Evolutionary conservation across 495 filamentous ascomycete genomes (phyloP), one percentile per base, ranked within the genome.

Genomic region (Xylaria cubensis): DNA sequence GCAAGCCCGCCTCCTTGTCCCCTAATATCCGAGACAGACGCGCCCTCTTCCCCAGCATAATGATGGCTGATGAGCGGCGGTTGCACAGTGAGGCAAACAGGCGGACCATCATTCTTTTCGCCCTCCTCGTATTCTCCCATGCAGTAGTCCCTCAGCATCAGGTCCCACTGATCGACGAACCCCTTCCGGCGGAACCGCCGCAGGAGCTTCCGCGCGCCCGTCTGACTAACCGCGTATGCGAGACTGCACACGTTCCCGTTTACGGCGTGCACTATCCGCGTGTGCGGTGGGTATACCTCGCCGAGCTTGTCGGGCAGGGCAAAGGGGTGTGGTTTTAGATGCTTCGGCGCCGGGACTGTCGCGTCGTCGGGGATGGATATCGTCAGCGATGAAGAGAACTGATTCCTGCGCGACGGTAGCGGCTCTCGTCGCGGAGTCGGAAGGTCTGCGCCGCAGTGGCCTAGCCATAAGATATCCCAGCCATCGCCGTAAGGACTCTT

Each of bases 381-480:
- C 15, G 74, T 74, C 5, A 83, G 63, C 3, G 78, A 75, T 5
- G 79, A 75, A 17, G 53, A 58, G 24, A 58, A 9, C 12, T 51
- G 19, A 21, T 51, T 10, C 3, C 9, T 10, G 41, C 1, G 13
- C 5, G 9, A 10, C 8, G 62, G 6, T 50, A 5, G 12, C 15
- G 62, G 41, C 42, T 32, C 61, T 29, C 19, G 61, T 19, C 34
- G 63, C 46, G 67, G 50, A 4, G 24, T 12, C 1, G 85, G 83
- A 19, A 87, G 78, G 21, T 82, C 76, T 8, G 81, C 83, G 32
- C 85, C 84, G 75, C 85, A 86, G 74, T 84, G 84, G 36, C 85
- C 85, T 0, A 87, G 81, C 85, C 83, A 87, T 19, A 87, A 76
- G 34, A 87, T 69, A 73, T 88, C 86, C 85, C 84, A 88, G 50